Evolutionary conservation across 108 stramenopile species (phyloP).

Genomic region (Nannochloropsis salina): DNA sequence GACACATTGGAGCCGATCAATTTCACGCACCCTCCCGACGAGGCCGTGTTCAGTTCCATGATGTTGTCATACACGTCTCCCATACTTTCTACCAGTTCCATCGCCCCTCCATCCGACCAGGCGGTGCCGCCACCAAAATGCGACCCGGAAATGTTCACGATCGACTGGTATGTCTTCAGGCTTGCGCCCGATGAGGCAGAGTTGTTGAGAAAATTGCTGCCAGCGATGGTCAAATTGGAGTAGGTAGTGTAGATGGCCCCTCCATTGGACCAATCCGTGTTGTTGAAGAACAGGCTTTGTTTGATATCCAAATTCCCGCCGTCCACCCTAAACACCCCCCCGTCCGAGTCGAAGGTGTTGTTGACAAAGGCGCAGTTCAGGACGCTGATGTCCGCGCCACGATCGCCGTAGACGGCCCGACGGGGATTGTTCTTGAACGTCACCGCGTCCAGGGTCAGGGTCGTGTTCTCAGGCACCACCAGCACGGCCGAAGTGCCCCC

Average conservation of each 20-base stretch:
- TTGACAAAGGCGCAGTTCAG: constrained; percentile 15
- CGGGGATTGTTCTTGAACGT: neutral
- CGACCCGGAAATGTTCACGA: neutral
- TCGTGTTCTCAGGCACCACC: neutral
- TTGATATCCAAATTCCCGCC: neutral
- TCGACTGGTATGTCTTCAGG: constrained; percentile 4
- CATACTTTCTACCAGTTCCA: neutral
- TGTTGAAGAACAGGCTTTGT: neutral
- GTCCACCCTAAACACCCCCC: neutral
- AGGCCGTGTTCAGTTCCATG: neutral
- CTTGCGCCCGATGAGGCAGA: neutral
- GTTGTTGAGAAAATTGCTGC: neutral
- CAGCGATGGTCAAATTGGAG: neutral
- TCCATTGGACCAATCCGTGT: constrained; percentile 15
- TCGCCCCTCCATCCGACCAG: constrained; percentile 3
- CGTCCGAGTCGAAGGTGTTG: neutral
- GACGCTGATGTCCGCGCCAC: neutral
- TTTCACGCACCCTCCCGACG: neutral
- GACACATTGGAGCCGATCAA: neutral
- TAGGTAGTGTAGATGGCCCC: neutral
- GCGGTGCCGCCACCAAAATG: neutral
- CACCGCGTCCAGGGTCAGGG: neutral
- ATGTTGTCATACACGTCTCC: constrained; percentile 12
- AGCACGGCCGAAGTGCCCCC: neutral
- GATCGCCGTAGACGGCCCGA: neutral